Evolutionary conservation across 225 moss, liverwort and hornwort genomes (phyloP).

Genomic region (Pseudoscleropodium purum): DNA sequence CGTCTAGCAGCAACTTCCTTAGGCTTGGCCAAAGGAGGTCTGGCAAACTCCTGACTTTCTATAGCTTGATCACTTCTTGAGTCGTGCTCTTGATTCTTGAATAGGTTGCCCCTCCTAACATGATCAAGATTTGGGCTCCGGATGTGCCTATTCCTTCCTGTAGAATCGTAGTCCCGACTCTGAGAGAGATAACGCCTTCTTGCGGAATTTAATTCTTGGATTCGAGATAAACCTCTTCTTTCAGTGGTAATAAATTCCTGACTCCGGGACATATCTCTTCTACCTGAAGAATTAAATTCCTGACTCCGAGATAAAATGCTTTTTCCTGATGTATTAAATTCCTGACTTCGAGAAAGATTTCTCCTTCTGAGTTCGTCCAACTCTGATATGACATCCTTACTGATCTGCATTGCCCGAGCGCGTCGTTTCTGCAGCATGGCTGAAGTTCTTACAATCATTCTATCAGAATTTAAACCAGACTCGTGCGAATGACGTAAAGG

Average conservation of each 20-base stretch:
- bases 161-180: neutral
- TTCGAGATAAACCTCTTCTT: neutral
- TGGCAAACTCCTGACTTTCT: constrained; percentile 13
- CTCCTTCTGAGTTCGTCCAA: constrained; percentile 14
- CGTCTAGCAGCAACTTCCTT: neutral
- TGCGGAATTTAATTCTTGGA: neutral
- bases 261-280: neutral
- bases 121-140: constrained; percentile 8
- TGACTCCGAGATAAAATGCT: constrained; percentile 8
- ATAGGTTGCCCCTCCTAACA: neutral
- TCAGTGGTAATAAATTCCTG: neutral
- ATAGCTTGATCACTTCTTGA: neutral
- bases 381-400: constrained; percentile 21
- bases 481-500: neutral
- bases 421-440: constrained; percentile 24
- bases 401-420: constrained; percentile 20
- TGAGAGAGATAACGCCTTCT: neutral
- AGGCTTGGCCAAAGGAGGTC: neutral
- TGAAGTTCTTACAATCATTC: neutral
- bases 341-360: constrained; percentile 29
- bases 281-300: constrained; percentile 1
- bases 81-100: neutral
- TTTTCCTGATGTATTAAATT: neutral
- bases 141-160: neutral
- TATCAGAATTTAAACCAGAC: neutral